phyloP scores from a whole-genome alignment of 257 asterid genomes.

The Capsicum baccatum region DNA sequence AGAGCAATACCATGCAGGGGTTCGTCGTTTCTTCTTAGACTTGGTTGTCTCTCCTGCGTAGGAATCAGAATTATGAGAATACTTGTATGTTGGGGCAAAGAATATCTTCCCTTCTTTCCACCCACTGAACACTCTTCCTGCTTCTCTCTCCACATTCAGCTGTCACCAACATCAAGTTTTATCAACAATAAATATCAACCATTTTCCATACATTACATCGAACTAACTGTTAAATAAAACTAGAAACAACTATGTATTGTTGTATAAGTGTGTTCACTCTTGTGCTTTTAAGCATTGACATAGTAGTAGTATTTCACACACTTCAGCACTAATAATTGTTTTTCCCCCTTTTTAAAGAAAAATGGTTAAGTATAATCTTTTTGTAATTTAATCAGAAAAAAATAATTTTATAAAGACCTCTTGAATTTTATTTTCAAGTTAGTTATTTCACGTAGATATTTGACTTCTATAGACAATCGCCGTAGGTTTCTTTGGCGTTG shows the following conservation, averaged over 20 bases:
- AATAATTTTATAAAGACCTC: neutral
- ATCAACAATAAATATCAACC: neutral
- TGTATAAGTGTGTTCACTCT: no score
- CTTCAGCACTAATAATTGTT: no score
- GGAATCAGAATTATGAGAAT: slow-evolving; percentile 76
- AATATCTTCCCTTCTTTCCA: slow-evolving; percentile 82
- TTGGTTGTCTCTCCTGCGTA: slow-evolving; percentile 80
- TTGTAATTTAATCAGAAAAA: no score
- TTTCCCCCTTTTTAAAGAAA: no score
- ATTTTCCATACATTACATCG: neutral
- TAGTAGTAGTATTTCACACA: no score
- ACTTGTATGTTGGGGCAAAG: slow-evolving; percentile 93
- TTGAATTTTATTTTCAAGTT: neutral
- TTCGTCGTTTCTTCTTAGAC: slow-evolving; percentile 84
- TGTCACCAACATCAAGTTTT: slow-evolving; percentile 31
- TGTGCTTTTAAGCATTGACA: no score
- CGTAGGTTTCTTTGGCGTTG: neutral
- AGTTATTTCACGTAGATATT: no score
- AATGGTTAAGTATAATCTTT: no score
- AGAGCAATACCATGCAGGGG: slow-evolving; percentile 81
- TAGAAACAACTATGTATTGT: no score
- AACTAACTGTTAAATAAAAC: no score
- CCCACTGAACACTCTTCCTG: slow-evolving; percentile 86
- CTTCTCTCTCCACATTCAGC: slow-evolving; percentile 77
- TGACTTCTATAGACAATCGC: neutral